These are phyloP conservation scores for Fraxinus floribunda DNA, from an alignment of 305 asterid genomes.

Conservation along the genomic window DNA sequence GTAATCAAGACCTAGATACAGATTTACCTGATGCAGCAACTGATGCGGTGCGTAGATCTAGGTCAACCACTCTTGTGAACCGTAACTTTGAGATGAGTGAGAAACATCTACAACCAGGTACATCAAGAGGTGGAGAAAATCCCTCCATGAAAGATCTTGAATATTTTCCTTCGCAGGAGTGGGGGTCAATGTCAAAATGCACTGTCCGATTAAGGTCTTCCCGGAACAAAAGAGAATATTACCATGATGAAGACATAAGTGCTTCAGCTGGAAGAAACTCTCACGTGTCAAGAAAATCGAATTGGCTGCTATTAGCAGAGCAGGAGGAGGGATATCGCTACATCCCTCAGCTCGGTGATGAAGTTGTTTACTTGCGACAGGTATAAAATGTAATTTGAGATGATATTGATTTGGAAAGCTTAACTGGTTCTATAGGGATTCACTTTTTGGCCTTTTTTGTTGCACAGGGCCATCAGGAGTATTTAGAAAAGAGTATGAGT, in stretches of 20 bases:
- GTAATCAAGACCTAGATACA: conserved; percentile 37
- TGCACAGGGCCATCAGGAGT: conserved; percentile 82
- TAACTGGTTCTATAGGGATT: neutral
- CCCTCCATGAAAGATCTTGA: conserved; percentile 44
- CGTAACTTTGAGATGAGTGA: conserved; percentile 33
- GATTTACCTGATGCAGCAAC: conserved; percentile 67
- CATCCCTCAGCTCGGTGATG: conserved; percentile 97
- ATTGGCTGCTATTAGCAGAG: conserved; percentile 76
- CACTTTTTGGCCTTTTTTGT: conserved; percentile 19
- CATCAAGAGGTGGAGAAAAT: conserved; percentile 51
- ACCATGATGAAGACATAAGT: conserved; percentile 32
- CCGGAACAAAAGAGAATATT: conserved; percentile 45
- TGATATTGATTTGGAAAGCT: conserved; percentile 14
- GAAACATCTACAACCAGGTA: conserved; percentile 45
- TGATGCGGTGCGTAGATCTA: conserved; percentile 70
- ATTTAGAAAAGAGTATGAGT: conserved; percentile 30
- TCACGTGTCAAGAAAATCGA: conserved; percentile 38
- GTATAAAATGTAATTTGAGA: conserved; percentile 36
- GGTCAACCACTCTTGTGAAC: conserved; percentile 42
- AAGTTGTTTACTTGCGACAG: conserved; percentile 85
- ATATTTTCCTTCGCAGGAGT: conserved; percentile 39
- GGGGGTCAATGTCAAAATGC: conserved; percentile 33
- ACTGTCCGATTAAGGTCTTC: conserved; percentile 46
- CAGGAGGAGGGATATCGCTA: conserved; percentile 89
- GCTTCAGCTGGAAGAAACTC: conserved; percentile 36